Evolutionary conservation across 768 basidiomycete genomes (phyloP).

Genomic region (Tricholoma saponaceum): DNA sequence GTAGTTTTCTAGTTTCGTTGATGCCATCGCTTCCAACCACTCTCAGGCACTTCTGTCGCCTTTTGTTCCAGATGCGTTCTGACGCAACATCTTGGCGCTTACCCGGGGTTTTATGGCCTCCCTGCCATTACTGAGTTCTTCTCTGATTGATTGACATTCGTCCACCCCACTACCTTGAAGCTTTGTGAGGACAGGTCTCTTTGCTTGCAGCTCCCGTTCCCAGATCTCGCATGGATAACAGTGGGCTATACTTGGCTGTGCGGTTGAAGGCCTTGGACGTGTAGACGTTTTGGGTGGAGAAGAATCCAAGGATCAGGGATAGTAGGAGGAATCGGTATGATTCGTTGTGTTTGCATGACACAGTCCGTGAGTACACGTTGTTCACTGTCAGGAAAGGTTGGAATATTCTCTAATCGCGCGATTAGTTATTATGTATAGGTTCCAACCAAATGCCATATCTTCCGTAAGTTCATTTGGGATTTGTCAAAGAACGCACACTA

Average conservation of each 20-base stretch:
- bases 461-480: no score
- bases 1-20: conserved; percentile 24
- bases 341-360: conserved; percentile 50
- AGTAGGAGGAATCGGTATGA: conserved; percentile 61
- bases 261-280: conserved; percentile 61
- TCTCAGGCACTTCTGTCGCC: conserved; percentile 11
- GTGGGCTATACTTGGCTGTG: conserved; percentile 57
- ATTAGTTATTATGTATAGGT: no score
- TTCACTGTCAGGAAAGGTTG: not conserved
- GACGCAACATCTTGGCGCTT: conserved; percentile 18
- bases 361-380: conserved; percentile 33
- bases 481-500: no score
- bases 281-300: conserved; percentile 55
- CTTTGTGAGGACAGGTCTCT: conserved; percentile 26
- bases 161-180: conserved; percentile 24
- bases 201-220: conserved; percentile 34
- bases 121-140: conserved; percentile 14
- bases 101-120: conserved; percentile 20
- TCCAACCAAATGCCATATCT: no score
- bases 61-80: conserved; percentile 18
- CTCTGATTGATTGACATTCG: conserved; percentile 10
- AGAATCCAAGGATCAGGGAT: conserved; percentile 47
- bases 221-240: conserved; percentile 58
- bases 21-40: conserved; percentile 12
- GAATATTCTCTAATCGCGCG: not conserved